Evolutionary conservation across 768 basidiomycete genomes (phyloP).

Genomic region (Crucibulum laeve): DNA sequence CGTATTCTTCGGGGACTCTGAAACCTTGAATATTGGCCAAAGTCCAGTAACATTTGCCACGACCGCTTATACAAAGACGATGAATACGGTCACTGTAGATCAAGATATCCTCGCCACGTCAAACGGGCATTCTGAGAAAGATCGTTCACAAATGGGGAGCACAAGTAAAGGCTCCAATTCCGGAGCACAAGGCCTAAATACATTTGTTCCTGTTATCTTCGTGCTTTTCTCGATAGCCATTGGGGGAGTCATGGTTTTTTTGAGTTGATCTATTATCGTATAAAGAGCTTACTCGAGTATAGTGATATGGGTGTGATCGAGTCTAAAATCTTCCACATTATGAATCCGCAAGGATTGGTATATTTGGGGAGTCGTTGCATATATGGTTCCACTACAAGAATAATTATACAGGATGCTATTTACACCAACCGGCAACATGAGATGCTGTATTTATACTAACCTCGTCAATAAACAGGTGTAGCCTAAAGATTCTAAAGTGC

Average conservation of each 20-base stretch:
- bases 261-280: too few species aligned
- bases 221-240: background rate
- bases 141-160: slow-evolving; percentile 18
- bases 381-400: too few species aligned
- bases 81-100: slow-evolving; percentile 54
- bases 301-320: too few species aligned
- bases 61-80: slow-evolving; percentile 50
- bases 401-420: too few species aligned
- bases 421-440: too few species aligned
- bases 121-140: slow-evolving; percentile 34
- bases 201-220: background rate
- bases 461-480: too few species aligned
- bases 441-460: too few species aligned
- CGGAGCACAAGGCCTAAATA: slow-evolving; percentile 9
- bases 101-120: slow-evolving; percentile 50
- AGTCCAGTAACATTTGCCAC: slow-evolving; percentile 44
- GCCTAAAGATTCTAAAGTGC: too few species aligned
- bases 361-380: too few species aligned
- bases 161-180: slow-evolving; percentile 26
- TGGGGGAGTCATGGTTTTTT: background rate
- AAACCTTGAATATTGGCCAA: slow-evolving; percentile 16
- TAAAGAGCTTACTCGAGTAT: too few species aligned
- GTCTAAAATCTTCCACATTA: too few species aligned
- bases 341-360: too few species aligned
- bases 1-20: slow-evolving; percentile 52